Evolutionary conservation across 208 protist genomes (phyloP), one percentile per base, ranked within the genome.

Genomic region (Wallacemonas sp.): DNA sequence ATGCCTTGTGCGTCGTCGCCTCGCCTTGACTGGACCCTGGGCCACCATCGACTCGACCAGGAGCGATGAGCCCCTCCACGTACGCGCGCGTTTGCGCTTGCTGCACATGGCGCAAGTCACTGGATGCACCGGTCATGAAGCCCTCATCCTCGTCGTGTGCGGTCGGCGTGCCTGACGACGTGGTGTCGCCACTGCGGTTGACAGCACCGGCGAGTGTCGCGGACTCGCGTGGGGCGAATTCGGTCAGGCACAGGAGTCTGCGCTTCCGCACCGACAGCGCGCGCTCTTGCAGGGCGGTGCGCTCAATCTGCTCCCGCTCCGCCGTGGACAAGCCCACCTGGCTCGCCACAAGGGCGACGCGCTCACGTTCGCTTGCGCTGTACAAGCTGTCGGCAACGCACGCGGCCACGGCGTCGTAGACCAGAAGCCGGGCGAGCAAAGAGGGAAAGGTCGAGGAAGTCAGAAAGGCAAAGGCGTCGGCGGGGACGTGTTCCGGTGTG

Each of bases 371-470:
- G 24, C 64, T 73, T 12, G 66, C 63, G 36, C 68, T 75, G 69
- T 90, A 89, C 12, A 81, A 19, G n/a, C 72, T 75, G 30, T 84
- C 80, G 34, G 73, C 78, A 32, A 84, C 65, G 22, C 81, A 93
- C 22, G 73, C 76, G 36, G 71, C 82, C 10, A 93, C 78, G 1
- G 81, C 81, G 53, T 91, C 85, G 64, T 91, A 91, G 4, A 91
- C 30, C 9, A 91, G 64, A 32, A 91, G 67, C 8, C 81, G 80
- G 2, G 75, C 74, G 27, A 91, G 59, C 0, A 68, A 66, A 0
- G 81, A 66, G 1, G 85, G 78, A 45, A 91, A 76, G 4, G 76
- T 62, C 19, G 76, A 50, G 0, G 73, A 63, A 17, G 75, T 83
- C 17, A 88, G 64, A 60, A 82, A 85, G 10, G 76, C 76, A 27